phyloP scores from a whole-genome alignment of 192 early-diverging fungal genomes.

The Phlyctochytrium arcticum region DNA sequence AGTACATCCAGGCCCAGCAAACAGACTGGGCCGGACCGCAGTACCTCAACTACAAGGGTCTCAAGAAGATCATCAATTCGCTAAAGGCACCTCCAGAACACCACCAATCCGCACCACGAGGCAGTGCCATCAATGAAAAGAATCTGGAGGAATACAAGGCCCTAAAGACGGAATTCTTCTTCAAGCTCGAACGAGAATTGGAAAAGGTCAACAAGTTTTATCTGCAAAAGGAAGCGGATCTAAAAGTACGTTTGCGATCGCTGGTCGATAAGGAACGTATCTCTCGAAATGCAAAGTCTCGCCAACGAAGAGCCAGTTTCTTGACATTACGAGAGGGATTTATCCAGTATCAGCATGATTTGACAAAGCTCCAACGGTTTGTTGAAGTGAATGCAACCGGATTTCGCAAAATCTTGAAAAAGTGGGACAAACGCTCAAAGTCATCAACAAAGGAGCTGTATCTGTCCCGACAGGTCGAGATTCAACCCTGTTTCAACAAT shows the following conservation, averaged over 20 bases:
- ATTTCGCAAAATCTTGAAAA: slow-evolving; percentile 98
- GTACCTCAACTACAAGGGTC: slow-evolving; percentile 96
- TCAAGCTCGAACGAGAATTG: slow-evolving; percentile 93
- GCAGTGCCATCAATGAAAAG: slow-evolving; percentile 24
- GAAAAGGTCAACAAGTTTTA: slow-evolving; percentile 99
- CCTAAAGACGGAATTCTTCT: slow-evolving; percentile 95
- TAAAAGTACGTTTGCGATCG: slow-evolving; percentile 83
- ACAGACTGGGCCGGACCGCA: slow-evolving; percentile 85
- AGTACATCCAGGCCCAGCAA: slow-evolving; percentile 91
- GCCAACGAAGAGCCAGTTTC: slow-evolving; percentile 53
- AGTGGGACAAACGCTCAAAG: slow-evolving; percentile 99
- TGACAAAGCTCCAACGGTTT: slow-evolving; percentile 97
- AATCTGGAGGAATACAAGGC: slow-evolving; percentile 54
- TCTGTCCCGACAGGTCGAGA: slow-evolving; percentile 92
- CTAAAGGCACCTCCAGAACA: slow-evolving; percentile 18
- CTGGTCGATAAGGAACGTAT: slow-evolving; percentile 46
- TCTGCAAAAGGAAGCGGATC: slow-evolving; percentile 91
- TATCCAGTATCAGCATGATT: slow-evolving; percentile 83
- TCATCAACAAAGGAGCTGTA: slow-evolving; percentile 97
- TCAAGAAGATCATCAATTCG: slow-evolving; percentile 93
- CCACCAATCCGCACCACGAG: neutral
- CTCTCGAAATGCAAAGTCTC: slow-evolving; percentile 18
- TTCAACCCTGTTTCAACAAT: slow-evolving; percentile 96
- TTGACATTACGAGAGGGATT: slow-evolving; percentile 85
- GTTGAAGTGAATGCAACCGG: slow-evolving; percentile 95